Evolutionary conservation across 2,329 filamentous ascomycete genomes (phyloP).

Genomic region (Neofusicoccum parvum): DNA sequence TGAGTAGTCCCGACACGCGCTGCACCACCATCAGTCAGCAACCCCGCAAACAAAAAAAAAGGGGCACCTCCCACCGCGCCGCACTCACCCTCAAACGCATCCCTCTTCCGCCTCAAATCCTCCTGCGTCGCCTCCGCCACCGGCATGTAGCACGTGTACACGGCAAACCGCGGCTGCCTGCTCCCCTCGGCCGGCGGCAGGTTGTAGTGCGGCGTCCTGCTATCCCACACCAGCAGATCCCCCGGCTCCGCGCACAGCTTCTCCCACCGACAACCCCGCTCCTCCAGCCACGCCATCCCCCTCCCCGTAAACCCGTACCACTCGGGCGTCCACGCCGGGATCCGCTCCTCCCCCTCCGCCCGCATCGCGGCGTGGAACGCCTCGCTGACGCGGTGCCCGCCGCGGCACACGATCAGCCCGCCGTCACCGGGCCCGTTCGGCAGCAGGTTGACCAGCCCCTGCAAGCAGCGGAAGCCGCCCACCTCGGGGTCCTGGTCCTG

Average conservation of each 20-base stretch:
- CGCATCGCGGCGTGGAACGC: conserved; percentile 26
- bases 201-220: conserved; percentile 49
- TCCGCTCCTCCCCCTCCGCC: conserved; percentile 26
- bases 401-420: conserved; percentile 50
- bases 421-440: conserved; percentile 51
- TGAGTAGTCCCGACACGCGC: conserved; percentile 37
- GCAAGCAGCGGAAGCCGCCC: conserved; percentile 46
- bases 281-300: conserved; percentile 47
- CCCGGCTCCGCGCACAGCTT: conserved; percentile 47
- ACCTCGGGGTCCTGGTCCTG: conserved; percentile 46
- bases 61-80: no score
- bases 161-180: conserved; percentile 34
- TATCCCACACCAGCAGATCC: conserved; percentile 51
- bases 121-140: conserved; percentile 38
- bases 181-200: conserved; percentile 32
- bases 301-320: conserved; percentile 47
- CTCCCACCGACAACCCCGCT: conserved; percentile 40
- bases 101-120: conserved; percentile 37
- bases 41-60: no score
- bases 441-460: conserved; percentile 49
- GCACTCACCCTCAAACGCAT: conserved; percentile 24
- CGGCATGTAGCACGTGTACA: conserved; percentile 43
- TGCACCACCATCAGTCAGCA: conserved; percentile 24
- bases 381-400: conserved; percentile 45
- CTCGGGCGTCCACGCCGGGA: conserved; percentile 40